Evolutionary conservation across 345 rosid genomes (phyloP), one percentile per base, ranked within the genome.

Genomic region (Citrus hindsii): DNA sequence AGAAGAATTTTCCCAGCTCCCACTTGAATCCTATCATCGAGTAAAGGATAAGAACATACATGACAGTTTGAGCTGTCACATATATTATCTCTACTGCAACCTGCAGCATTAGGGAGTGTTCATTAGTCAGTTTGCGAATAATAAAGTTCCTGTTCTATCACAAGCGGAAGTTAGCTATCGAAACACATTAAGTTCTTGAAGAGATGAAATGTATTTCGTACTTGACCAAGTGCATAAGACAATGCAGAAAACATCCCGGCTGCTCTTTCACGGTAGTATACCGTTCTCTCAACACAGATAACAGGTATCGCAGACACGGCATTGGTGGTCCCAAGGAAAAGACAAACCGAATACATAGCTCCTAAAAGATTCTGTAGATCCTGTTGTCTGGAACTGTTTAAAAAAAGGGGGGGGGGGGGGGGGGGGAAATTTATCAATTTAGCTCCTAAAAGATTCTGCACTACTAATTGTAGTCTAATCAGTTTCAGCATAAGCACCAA

Each of bases 1-100:
- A 87, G 30, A 89, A 69, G 81, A 89, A 87, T 59, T 89, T 91
- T 13, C 3, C 83, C 2, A 19, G 78, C 5, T 66, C 82, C 97
- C 97, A 92, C 65, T 91, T 85, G 18, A 90, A 94, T 61, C 91
- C 92, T 33, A 94, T 92, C 97, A 91, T 92, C 10, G 93, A 73
- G 87, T 86, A 94, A 1, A 94, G 92, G 67, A 94, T 73, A 62
- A 92, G 70, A 24, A 83, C 19, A 60, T 92, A 94, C 5, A 90
- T 28, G 38, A 77, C 9, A 4, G 90, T 81, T 89, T 92, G 98
- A 67, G 87, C 19, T 4, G 79, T 80, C 66, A 88, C 89, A 66
- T 92, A 94, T 53, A 91, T 79, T 5, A 80, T 76, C 85, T 94
- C 95, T 37, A 92, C 83, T 1, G 90, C 87, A 76, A 92, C 98